Percentiles rank a stretch among this genome's conserved stretches.
Conservation (phyloP, 148 eudicot species). For the Euryodendron excelsum region DNA sequence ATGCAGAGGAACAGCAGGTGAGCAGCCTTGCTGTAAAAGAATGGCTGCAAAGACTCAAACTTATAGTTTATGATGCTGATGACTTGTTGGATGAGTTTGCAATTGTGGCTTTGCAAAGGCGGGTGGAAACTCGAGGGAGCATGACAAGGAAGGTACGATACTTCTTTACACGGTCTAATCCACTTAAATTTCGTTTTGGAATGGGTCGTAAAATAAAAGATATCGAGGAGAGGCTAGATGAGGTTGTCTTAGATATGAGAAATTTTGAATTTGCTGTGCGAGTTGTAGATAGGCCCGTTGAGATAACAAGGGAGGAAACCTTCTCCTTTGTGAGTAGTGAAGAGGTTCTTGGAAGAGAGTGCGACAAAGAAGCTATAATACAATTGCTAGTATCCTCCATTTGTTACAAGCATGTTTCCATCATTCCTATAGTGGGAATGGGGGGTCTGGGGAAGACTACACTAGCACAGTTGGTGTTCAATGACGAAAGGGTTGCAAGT, state of each 20-base stretch:
- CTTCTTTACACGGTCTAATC: slow-evolving; percentile 15
- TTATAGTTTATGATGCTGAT: slow-evolving; percentile 16
- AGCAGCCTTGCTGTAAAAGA: background rate
- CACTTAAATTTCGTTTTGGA: background rate
- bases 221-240: slow-evolving; percentile 8
- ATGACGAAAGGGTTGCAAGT: background rate
- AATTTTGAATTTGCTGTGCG: slow-evolving; percentile 16
- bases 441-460: slow-evolving; percentile 35
- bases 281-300: background rate
- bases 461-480: slow-evolving; percentile 17
- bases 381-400: background rate
- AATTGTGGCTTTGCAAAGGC: background rate
- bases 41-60: slow-evolving; percentile 16
- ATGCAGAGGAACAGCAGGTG: background rate
- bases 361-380: slow-evolving; percentile 14
- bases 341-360: slow-evolving; percentile 24
- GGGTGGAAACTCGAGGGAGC: background rate
- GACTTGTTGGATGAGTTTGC: background rate
- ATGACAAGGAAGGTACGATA: background rate
- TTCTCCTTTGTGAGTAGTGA: background rate
- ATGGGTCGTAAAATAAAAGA: slow-evolving; percentile 12
- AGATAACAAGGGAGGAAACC: background rate
- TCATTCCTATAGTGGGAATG: slow-evolving; percentile 27
- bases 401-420: background rate
- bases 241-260: slow-evolving; percentile 8